Conservation (phyloP, 176 grass and related monocot species). For the Dendrocalamus sinicus region DNA sequence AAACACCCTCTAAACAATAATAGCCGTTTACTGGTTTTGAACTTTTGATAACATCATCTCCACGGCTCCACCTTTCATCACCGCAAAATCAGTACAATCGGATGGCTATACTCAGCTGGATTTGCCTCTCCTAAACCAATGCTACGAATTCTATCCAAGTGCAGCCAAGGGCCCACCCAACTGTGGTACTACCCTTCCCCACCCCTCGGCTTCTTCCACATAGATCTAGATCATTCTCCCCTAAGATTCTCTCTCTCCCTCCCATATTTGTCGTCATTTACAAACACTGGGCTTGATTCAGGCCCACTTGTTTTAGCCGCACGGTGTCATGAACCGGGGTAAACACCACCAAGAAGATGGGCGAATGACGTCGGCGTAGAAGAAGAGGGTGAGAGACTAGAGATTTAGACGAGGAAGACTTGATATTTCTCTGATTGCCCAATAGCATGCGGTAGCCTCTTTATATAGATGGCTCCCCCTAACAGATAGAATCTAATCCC, state of each 20-base stretch:
- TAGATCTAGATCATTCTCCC: background rate
- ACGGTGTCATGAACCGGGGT: too few species aligned
- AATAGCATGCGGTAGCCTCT: too few species aligned
- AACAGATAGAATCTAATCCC: too few species aligned
- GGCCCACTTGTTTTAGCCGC: background rate
- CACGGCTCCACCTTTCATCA: background rate
- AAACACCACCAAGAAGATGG: too few species aligned
- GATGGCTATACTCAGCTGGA: background rate
- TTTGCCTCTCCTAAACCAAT: background rate
- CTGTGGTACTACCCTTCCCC: background rate
- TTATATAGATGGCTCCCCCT: too few species aligned
- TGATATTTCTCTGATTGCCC: too few species aligned
- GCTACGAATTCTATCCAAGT: background rate
- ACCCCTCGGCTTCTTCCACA: background rate
- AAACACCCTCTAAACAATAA: constrained; percentile 1
- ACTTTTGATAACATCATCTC: background rate
- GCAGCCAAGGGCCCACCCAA: background rate
- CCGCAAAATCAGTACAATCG: background rate
- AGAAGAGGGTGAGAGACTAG: too few species aligned
- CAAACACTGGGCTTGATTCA: background rate
- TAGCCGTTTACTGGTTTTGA: background rate
- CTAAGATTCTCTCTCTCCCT: background rate
- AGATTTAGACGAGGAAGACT: too few species aligned
- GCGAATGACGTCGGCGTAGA: too few species aligned
- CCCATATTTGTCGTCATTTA: background rate